Conservation (phyloP, 371 early-diverging fungal species). For the Syncephalastrum monosporum region DNA sequence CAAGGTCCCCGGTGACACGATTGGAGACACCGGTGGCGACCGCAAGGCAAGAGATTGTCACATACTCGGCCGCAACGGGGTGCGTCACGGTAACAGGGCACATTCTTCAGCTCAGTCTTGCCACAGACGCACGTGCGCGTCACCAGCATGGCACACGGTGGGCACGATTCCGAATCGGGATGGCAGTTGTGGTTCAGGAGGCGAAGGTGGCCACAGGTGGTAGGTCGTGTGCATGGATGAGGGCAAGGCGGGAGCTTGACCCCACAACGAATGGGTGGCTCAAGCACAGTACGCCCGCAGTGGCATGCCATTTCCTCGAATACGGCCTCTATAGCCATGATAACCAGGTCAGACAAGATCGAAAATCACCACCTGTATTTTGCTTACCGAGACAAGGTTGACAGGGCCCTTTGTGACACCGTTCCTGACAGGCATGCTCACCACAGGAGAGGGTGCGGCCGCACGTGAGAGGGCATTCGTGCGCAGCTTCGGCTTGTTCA, state of each 20-base stretch:
- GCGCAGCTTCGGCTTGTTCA: constrained; percentile 38
- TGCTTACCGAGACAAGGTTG: constrained; percentile 61
- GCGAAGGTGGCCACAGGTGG: constrained; percentile 71
- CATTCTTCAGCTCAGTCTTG: constrained; percentile 62
- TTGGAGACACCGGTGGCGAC: constrained; percentile 68
- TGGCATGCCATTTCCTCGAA: constrained; percentile 72
- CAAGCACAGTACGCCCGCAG: constrained; percentile 72
- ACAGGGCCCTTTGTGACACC: constrained; percentile 74
- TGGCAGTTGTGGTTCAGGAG: constrained; percentile 74
- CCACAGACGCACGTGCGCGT: constrained; percentile 72
- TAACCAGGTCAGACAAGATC: neutral
- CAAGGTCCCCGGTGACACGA: constrained; percentile 78
- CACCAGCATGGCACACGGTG: constrained; percentile 72
- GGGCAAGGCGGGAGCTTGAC: constrained; percentile 65
- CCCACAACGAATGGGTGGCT: constrained; percentile 79
- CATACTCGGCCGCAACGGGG: constrained; percentile 74
- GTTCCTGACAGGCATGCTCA: constrained; percentile 61
- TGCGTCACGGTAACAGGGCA: constrained; percentile 70
- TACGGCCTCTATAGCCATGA: constrained; percentile 39
- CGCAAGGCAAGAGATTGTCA: constrained; percentile 61
- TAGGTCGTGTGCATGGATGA: constrained; percentile 61
- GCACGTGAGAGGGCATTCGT: constrained; percentile 65
- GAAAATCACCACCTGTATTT: neutral
- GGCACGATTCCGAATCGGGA: constrained; percentile 68
- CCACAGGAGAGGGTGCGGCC: constrained; percentile 68